phyloP scores from a whole-genome alignment of 83 land plant genomes.

The Picea abies region DNA sequence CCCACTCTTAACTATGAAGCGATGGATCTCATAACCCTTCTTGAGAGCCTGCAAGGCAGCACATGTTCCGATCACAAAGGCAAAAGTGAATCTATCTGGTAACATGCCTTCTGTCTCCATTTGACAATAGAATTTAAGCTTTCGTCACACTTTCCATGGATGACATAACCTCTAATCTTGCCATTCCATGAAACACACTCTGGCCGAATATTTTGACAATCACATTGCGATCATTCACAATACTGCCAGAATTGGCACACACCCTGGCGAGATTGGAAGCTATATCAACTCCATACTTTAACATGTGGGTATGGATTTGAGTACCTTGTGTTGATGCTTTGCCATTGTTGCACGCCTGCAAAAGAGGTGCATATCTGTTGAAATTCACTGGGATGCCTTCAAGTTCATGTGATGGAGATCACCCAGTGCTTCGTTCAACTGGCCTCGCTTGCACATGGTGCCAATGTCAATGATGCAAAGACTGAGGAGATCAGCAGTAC shows the following conservation, averaged over 20 bases:
- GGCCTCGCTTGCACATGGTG: neutral
- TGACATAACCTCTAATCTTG: conserved; percentile 23
- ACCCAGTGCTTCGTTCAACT: neutral
- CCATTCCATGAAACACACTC: conserved; percentile 21
- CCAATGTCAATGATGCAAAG: neutral
- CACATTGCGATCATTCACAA: conserved; percentile 21
- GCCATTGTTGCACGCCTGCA: neutral
- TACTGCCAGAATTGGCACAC: conserved; percentile 19
- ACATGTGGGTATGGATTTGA: neutral
- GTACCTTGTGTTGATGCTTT: neutral
- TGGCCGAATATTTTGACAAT: conserved; percentile 16
- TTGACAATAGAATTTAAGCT: conserved; percentile 11
- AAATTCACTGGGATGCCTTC: neutral
- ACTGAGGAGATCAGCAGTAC: neutral
- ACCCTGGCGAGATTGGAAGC: conserved; percentile 24
- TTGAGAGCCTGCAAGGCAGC: conserved; percentile 9
- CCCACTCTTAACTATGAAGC: conserved; percentile 19
- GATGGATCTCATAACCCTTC: conserved; percentile 34
- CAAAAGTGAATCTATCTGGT: conserved; percentile 27
- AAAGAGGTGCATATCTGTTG: neutral
- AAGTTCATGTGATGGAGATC: no score
- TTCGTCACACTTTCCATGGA: neutral
- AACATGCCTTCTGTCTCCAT: conserved; percentile 18
- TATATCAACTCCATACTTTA: neutral
- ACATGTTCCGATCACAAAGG: conserved; percentile 33